Evolutionary conservation across 108 stramenopile genomes (phyloP).

Genomic region (Licmophora abbreviata): DNA sequence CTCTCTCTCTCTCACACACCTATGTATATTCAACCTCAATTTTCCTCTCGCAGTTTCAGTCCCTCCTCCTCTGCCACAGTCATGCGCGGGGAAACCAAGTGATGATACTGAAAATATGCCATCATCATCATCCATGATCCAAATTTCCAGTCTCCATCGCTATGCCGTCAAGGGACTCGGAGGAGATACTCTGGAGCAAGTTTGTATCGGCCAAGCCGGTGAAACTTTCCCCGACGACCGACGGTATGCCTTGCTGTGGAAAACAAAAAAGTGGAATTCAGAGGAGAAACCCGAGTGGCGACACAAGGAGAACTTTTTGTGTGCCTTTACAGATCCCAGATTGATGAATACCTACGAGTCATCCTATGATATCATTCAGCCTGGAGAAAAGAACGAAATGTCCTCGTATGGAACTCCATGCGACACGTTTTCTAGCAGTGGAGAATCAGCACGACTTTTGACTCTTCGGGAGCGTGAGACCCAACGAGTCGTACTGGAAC

Average conservation of each 20-base stretch:
- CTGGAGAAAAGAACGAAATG: not conserved
- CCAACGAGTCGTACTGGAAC: constrained; percentile 15
- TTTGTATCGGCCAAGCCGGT: constrained; percentile 15
- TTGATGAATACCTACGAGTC: constrained; percentile 29
- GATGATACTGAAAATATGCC: too few species aligned
- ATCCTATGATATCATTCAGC: constrained; percentile 11
- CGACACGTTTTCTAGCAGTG: not conserved
- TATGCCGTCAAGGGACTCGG: constrained; percentile 55
- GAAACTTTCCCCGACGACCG: constrained; percentile 63
- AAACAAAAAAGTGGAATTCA: constrained; percentile 8
- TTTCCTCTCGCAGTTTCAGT: too few species aligned
- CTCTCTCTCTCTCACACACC: too few species aligned
- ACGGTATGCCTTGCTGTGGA: constrained; percentile 42
- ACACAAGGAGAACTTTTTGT: constrained; percentile 62
- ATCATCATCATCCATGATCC: too few species aligned
- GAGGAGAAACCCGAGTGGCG: constrained; percentile 33
- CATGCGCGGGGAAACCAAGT: too few species aligned
- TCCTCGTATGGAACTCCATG: not conserved
- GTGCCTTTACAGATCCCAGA: constrained; percentile 48
- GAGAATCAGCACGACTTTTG: constrained; percentile 11
- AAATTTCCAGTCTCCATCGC: constrained; percentile 31
- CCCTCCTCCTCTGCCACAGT: too few species aligned
- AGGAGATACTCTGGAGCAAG: constrained; percentile 18
- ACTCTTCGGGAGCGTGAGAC: constrained; percentile 20
- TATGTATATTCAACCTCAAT: too few species aligned